Conservation (phyloP, 2,329 filamentous ascomycete genomes). For the Ceratocystis destructans region DNA sequence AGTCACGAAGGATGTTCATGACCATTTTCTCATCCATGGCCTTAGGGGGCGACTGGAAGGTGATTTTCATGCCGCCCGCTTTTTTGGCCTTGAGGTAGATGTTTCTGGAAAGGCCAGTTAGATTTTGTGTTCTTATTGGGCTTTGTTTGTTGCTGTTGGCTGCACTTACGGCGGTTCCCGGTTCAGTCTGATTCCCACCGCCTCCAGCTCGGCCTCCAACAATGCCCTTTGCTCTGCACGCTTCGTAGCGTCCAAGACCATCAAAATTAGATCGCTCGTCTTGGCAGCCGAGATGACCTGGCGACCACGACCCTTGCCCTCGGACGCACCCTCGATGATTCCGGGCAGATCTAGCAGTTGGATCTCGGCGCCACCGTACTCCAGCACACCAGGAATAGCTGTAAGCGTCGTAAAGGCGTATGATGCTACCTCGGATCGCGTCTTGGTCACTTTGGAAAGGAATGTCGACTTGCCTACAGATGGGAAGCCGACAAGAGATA, state of each 20-base stretch:
- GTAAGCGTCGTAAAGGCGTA: constrained; percentile 97
- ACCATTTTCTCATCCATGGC: constrained; percentile 94
- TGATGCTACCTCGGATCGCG: constrained; percentile 85
- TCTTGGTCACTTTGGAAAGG: constrained; percentile 97
- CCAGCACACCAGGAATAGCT: constrained; percentile 89
- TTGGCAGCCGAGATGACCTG: constrained; percentile 98
- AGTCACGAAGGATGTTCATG: constrained; percentile 92
- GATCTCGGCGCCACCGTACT: constrained; percentile 96
- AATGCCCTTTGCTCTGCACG: constrained; percentile 81
- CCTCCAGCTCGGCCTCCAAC: constrained; percentile 82
- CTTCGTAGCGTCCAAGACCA: constrained; percentile 95
- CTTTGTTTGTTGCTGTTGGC: background rate
- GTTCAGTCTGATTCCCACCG: constrained; percentile 89
- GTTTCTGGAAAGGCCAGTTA: constrained; percentile 43
- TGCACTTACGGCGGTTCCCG: constrained; percentile 65
- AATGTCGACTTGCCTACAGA: constrained; percentile 99
- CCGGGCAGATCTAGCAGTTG: constrained; percentile 94
- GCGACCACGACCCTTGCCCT: constrained; percentile 87
- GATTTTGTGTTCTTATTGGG: background rate
- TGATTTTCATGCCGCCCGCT: constrained; percentile 97
- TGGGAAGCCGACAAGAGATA: constrained; percentile 95
- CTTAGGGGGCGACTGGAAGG: constrained; percentile 80
- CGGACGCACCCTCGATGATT: constrained; percentile 92
- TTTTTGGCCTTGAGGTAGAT: constrained; percentile 96
- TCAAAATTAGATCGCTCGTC: constrained; percentile 92